Conservation (phyloP, 306 rosid genomes). For the Sesbania bispinosa region DNA sequence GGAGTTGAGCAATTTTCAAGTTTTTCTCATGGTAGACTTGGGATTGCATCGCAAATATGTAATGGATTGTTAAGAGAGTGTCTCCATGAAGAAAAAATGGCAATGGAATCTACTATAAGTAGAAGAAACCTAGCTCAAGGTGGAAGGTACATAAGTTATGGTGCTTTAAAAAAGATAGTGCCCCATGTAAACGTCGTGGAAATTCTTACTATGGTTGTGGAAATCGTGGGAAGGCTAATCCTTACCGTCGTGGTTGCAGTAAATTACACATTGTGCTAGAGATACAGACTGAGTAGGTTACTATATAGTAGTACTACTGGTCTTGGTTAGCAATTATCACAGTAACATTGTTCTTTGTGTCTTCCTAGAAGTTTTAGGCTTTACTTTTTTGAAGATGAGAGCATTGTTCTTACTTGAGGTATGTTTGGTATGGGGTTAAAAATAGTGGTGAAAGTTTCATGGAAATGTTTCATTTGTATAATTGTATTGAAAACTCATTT, state of each 20-base stretch:
- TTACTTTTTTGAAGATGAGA: background rate
- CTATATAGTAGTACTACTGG: background rate
- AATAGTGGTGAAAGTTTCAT: background rate
- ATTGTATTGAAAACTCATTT: background rate
- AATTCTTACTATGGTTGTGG: slow-evolving; percentile 51
- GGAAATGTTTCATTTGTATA: background rate
- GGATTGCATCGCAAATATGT: background rate
- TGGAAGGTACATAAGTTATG: slow-evolving; percentile 36
- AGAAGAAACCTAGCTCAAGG: slow-evolving; percentile 21
- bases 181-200: slow-evolving; percentile 43
- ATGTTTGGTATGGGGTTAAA: background rate
- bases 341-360: background rate
- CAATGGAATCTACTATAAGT: slow-evolving; percentile 4
- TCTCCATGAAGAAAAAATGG: slow-evolving; percentile 30
- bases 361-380: background rate
- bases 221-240: slow-evolving; percentile 31
- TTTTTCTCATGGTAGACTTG: background rate
- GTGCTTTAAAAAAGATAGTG: slow-evolving; percentile 26
- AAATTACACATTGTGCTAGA: slow-evolving; percentile 53
- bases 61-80: slow-evolving; percentile 29
- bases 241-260: slow-evolving; percentile 45
- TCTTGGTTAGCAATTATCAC: background rate
- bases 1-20: background rate
- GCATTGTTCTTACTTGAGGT: background rate
- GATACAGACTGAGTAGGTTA: background rate